Percentiles rank a stretch among this genome's conserved stretches.
Evolutionary conservation across 2,329 filamentous ascomycete species (phyloP).

Genomic region (Alternaria viburni): DNA sequence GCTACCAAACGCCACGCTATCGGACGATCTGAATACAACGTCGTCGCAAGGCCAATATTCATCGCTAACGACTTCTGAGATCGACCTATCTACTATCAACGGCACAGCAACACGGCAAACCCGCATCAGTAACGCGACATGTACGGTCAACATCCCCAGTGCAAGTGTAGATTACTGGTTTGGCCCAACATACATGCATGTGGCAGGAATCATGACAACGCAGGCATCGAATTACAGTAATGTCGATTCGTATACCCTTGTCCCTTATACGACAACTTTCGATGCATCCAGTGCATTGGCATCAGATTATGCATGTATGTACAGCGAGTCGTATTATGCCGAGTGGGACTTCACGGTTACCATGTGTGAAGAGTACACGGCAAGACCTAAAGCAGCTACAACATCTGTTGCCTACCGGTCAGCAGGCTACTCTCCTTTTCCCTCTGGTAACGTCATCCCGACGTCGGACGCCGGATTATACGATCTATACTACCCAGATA

Average conservation of each 20-base stretch:
- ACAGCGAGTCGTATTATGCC: constrained; percentile 26
- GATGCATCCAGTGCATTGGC: constrained; percentile 31
- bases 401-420: constrained; percentile 39
- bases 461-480: constrained; percentile 21
- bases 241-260: constrained; percentile 21
- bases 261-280: constrained; percentile 33
- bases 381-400: constrained; percentile 38
- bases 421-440: constrained; percentile 27
- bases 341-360: constrained; percentile 30
- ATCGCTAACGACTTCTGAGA: background rate
- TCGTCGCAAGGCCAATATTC: background rate
- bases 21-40: background rate
- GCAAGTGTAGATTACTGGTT: constrained; percentile 46
- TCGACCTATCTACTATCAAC: background rate
- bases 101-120: constrained; percentile 7
- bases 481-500: constrained; percentile 14
- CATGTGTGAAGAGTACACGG: constrained; percentile 30
- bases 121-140: constrained; percentile 24
- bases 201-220: constrained; percentile 27
- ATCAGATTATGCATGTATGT: constrained; percentile 30
- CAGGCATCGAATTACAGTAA: constrained; percentile 26
- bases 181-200: constrained; percentile 32
- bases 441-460: constrained; percentile 28
- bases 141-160: constrained; percentile 43
- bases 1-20: constrained; percentile 1